A percentile compares a stretch with the other conserved stretches of the same genome.
Evolutionary conservation across 2,329 filamentous ascomycete species (phyloP).

Genomic region (Penicillium vulpinum): DNA sequence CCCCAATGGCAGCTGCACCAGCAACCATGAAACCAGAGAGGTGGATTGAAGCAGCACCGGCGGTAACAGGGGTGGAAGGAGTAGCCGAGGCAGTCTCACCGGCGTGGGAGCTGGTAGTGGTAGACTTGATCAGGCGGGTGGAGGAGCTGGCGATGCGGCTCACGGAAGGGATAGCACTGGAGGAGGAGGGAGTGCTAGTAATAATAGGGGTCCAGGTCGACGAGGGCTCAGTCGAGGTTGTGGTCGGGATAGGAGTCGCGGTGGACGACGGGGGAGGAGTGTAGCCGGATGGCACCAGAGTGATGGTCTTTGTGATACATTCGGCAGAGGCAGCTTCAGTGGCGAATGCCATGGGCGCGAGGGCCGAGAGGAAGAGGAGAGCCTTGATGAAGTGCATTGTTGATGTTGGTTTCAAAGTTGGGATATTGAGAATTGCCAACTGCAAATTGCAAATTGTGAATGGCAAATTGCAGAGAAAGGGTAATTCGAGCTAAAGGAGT

Average conservation of each 20-base stretch:
- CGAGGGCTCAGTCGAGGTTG: constrained; percentile 5
- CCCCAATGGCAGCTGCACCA: constrained; percentile 34
- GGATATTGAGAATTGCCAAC: constrained; percentile 2
- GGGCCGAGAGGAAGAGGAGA: constrained; percentile 31
- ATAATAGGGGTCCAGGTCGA: constrained; percentile 14
- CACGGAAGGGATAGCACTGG: constrained; percentile 13
- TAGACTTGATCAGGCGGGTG: constrained; percentile 21
- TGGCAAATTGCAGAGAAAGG: background rate
- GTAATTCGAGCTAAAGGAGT: constrained; percentile 24
- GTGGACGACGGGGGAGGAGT: constrained; percentile 22
- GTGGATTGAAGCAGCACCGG: constrained; percentile 25
- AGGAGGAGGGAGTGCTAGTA: constrained; percentile 16
- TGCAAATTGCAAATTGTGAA: background rate
- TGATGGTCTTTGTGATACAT: constrained; percentile 29
- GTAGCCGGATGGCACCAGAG: constrained; percentile 26
- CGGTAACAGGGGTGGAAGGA: constrained; percentile 16
- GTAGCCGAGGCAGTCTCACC: background rate
- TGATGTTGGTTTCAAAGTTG: constrained; percentile 7
- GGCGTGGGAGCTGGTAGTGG: constrained; percentile 6
- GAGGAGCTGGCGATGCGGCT: constrained; percentile 18
- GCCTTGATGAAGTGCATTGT: constrained; percentile 39
- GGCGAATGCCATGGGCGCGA: constrained; percentile 33
- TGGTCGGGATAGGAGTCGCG: constrained; percentile 17
- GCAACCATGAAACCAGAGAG: constrained; percentile 31
- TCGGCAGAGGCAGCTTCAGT: constrained; percentile 22